Base-by-base conservation (phyloP, 2,329 filamentous ascomycete species). In the Volutella citrinella region DNA sequence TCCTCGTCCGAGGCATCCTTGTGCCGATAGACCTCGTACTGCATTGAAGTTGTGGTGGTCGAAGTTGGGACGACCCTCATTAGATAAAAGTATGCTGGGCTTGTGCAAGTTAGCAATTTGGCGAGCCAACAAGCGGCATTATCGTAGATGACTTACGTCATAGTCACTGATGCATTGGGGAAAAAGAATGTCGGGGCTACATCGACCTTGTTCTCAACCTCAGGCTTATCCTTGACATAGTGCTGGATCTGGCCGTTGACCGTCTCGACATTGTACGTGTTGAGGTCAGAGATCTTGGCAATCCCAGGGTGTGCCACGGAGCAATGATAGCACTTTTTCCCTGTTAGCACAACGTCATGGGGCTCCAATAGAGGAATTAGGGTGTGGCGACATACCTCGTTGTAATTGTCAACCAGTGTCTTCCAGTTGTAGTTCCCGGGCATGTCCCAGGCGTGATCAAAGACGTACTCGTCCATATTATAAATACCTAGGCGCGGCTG, bases 331-430 rank as follows among this genome's bases (percentile, higher is more conserved):
- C 41, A 48, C 21, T 42, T 2, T 11, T 2, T 3, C 34, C 36
- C 7, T 32, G 26, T 6, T 10, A 12, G 5, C 4, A 23, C 14
- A 11, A 6, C 9, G 16, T 5, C 3, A 5, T 10, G 8, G 13
- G 13, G 3, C 8, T 4, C 34, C 17, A 22, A 35, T 34, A 27
- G 25, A 25, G n/a, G n/a, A n/a, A n/a, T n/a, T n/a, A n/a, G n/a
- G n/a, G n/a, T n/a, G n/a, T n/a, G n/a, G 23, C 15, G 25, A 29
- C 27, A 19, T 29, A 29, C 27, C 17, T 78, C 78, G 50, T 82
- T 82, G 61, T 78, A 82, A 57, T 81, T 80, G 49, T 81, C 77
- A 10, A 69, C 69, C 12, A 77, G 55, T 5, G 71, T 69, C 58
- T 78, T 79, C 75, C 75, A 79, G 58, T 78, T 78, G 49, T 72